These are phyloP conservation scores for Camellia japonica DNA, from an alignment of 148 eudicot genomes.

Conservation along the genomic window DNA sequence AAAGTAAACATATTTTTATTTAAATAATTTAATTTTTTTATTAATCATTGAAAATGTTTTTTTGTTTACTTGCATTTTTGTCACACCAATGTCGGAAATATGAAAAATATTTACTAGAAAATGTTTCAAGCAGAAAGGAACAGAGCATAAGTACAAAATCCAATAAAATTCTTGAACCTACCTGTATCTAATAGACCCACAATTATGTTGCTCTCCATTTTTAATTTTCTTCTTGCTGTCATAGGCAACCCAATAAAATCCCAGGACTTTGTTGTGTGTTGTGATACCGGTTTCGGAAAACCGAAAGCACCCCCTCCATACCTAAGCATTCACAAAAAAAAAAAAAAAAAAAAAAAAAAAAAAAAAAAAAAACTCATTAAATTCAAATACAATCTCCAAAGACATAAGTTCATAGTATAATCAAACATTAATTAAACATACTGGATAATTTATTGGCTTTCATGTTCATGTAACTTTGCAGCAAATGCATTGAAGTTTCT, in stretches of 20 bases:
- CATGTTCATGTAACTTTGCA: slow-evolving; percentile 61
- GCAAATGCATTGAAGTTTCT: slow-evolving; percentile 87
- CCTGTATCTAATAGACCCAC: slow-evolving; percentile 85
- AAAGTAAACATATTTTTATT: too few species aligned
- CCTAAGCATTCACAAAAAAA: slow-evolving; percentile 25
- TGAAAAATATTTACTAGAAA: too few species aligned
- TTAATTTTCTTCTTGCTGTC: slow-evolving; percentile 50
- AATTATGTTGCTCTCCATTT: slow-evolving; percentile 55
- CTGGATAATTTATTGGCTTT: slow-evolving; percentile 62
- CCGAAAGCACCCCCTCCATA: slow-evolving; percentile 63
- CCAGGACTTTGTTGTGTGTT: slow-evolving; percentile 92
- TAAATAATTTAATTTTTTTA: too few species aligned
- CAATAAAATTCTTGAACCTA: slow-evolving; percentile 37
- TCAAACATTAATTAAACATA: slow-evolving; percentile 16
- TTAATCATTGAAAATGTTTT: too few species aligned
- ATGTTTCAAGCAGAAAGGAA: too few species aligned
- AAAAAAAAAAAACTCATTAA: not conserved
- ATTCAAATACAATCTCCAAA: not conserved
- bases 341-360: too few species aligned
- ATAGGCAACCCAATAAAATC: slow-evolving; percentile 68
- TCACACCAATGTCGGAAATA: too few species aligned
- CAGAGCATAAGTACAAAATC: not conserved
- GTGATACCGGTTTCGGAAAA: slow-evolving; percentile 54
- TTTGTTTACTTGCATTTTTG: too few species aligned
- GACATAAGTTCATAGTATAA: not conserved